Evolutionary conservation across 1,139 yeast species (phyloP).

Genomic region (Blastobotrys raffinosifermentans): DNA sequence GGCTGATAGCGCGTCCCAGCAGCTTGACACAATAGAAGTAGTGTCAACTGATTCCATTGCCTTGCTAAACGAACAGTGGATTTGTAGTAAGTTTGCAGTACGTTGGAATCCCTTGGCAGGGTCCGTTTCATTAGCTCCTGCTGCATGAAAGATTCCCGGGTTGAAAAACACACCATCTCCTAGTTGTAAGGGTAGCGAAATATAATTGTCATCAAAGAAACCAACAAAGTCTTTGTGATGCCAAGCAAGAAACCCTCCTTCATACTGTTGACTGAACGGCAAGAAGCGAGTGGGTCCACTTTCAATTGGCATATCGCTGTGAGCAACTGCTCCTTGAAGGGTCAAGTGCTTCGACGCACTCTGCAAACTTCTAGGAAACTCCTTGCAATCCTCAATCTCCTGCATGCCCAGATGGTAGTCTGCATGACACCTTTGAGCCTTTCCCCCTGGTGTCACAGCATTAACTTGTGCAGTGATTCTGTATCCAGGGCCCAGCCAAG

Average conservation of each 20-base stretch:
- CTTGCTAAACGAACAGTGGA: conserved; percentile 1
- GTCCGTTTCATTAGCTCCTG: not conserved
- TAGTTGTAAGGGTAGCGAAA: not conserved
- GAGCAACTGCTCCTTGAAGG: conserved; percentile 1
- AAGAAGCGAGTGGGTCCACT: conserved; percentile 1
- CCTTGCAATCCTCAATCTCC: not conserved
- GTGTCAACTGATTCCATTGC: conserved; percentile 1
- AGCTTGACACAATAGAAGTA: not conserved
- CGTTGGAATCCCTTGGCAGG: too few relatives aligned
- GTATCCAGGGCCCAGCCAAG: conserved; percentile 1
- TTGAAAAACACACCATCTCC: conserved; percentile 1
- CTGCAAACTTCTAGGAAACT: not conserved
- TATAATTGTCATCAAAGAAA: not conserved
- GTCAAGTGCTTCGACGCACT: not conserved
- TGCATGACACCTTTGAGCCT: conserved; percentile 1
- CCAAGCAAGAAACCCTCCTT: not conserved
- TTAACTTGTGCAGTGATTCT: conserved; percentile 1
- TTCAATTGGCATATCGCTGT: not conserved
- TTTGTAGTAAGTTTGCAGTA: conserved; percentile 1
- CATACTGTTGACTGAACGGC: not conserved
- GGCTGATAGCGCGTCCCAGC: not conserved
- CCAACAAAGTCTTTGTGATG: not conserved
- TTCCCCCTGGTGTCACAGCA: not conserved
- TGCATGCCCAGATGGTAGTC: conserved; percentile 1
- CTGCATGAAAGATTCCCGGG: conserved; percentile 1